Evolutionary conservation across 257 asterid genomes (phyloP).

Genomic region (Petunia axillaris): DNA sequence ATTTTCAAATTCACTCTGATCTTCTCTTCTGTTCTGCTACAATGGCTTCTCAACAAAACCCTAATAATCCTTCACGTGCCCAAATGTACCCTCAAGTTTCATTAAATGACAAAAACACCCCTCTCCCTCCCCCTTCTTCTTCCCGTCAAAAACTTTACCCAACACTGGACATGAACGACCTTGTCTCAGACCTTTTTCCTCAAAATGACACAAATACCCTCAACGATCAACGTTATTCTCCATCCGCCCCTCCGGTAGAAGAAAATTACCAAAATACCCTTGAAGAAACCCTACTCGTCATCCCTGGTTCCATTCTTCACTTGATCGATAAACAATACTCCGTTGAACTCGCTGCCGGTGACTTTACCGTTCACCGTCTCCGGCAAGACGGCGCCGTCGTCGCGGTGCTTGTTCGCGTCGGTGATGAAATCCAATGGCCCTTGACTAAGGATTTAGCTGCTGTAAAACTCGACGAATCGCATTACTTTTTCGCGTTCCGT

Average conservation of each 20-base stretch:
- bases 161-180: constrained; percentile 29
- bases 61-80: constrained; percentile 36
- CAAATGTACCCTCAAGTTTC: constrained; percentile 60
- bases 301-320: constrained; percentile 84
- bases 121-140: constrained; percentile 42
- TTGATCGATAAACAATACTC: constrained; percentile 83
- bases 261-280: constrained; percentile 18
- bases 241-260: constrained; percentile 67
- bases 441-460: constrained; percentile 81
- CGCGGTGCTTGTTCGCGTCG: constrained; percentile 71
- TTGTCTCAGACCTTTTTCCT: constrained; percentile 48
- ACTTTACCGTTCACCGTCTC: constrained; percentile 58
- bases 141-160: constrained; percentile 57
- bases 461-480: constrained; percentile 79
- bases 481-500: constrained; percentile 79
- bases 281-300: constrained; percentile 54
- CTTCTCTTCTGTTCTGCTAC: neutral
- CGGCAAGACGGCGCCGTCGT: constrained; percentile 58
- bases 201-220: constrained; percentile 30
- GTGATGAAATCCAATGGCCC: constrained; percentile 82
- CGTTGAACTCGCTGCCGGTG: constrained; percentile 93
- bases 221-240: constrained; percentile 23
- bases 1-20: constrained; percentile 16
- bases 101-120: constrained; percentile 33
- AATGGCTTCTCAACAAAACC: constrained; percentile 60